Evolutionary conservation across 495 filamentous ascomycete species (phyloP).

Genomic region (Poronia punctata): DNA sequence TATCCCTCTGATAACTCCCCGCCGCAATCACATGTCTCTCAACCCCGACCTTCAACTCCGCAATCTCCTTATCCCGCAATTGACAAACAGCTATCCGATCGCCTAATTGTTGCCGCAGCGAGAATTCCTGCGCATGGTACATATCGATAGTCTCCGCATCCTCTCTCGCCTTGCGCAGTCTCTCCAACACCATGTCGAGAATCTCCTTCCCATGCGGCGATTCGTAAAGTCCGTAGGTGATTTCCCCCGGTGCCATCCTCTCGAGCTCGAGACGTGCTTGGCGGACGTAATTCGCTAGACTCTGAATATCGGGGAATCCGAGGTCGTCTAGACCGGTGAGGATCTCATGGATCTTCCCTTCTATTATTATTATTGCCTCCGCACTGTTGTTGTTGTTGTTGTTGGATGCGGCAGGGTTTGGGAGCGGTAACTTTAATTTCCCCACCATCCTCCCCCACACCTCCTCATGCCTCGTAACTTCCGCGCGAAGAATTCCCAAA

Average conservation of each 20-base stretch:
- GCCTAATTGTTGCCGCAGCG: slow-evolving; percentile 41
- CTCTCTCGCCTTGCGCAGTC: slow-evolving; percentile 41
- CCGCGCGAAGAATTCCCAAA: too few species aligned
- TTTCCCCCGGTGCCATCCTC: slow-evolving; percentile 58
- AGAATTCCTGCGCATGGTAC: slow-evolving; percentile 42
- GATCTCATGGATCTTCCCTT: too few species aligned
- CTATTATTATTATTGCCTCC: too few species aligned
- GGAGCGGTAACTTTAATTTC: too few species aligned
- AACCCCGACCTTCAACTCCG: slow-evolving; percentile 52
- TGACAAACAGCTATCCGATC: too few species aligned
- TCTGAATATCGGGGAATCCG: slow-evolving; percentile 55
- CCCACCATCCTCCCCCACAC: too few species aligned
- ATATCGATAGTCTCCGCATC: slow-evolving; percentile 51
- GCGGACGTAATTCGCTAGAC: slow-evolving; percentile 52
- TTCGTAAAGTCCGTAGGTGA: slow-evolving; percentile 34
- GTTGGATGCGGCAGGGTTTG: too few species aligned
- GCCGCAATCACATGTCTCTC: slow-evolving; percentile 56
- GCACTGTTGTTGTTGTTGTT: too few species aligned
- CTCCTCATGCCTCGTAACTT: too few species aligned
- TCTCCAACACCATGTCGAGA: slow-evolving; percentile 36
- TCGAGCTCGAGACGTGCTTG: slow-evolving; percentile 62
- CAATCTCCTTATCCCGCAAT: slow-evolving; percentile 43
- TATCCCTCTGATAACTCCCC: slow-evolving; percentile 56
- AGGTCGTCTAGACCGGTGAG: slow-evolving; percentile 36
- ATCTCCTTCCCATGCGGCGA: slow-evolving; percentile 40